Conservation (phyloP, 2,329 filamentous ascomycete genomes). For the Ceratocystis ficicola region DNA sequence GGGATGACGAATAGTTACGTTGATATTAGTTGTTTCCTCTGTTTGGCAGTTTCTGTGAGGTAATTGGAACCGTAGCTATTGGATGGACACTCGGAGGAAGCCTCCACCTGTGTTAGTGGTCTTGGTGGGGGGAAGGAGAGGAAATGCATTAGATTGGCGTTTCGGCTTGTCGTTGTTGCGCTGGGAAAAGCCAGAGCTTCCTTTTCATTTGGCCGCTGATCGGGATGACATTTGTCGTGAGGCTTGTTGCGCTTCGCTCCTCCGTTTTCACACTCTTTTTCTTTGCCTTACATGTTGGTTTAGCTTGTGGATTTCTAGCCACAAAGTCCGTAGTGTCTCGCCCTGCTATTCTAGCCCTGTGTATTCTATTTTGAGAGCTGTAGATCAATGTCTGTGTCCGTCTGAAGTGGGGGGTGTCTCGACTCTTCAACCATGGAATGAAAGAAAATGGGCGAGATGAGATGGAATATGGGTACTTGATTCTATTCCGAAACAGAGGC, state of each 20-base stretch:
- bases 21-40: slow-evolving; percentile 2
- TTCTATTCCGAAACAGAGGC: slow-evolving; percentile 4
- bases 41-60: not conserved
- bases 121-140: not conserved
- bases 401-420: not conserved
- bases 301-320: not conserved
- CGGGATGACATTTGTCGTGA: not conserved
- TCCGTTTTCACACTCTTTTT: not conserved
- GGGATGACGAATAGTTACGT: not conserved
- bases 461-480: slow-evolving; percentile 1
- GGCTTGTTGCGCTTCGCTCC: not conserved
- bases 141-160: not conserved
- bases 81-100: not conserved
- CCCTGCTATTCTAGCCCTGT: not conserved
- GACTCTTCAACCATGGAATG: not conserved
- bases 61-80: slow-evolving; percentile 11
- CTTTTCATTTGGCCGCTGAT: not conserved
- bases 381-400: slow-evolving; percentile 6
- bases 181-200: not conserved
- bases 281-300: not conserved
- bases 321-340: not conserved
- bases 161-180: not conserved
- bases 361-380: not conserved
- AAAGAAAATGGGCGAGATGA: not conserved
- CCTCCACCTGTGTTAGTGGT: not conserved